Conservation (phyloP, 73 alveolate genomes). For the Tetrahymena thermophila region DNA sequence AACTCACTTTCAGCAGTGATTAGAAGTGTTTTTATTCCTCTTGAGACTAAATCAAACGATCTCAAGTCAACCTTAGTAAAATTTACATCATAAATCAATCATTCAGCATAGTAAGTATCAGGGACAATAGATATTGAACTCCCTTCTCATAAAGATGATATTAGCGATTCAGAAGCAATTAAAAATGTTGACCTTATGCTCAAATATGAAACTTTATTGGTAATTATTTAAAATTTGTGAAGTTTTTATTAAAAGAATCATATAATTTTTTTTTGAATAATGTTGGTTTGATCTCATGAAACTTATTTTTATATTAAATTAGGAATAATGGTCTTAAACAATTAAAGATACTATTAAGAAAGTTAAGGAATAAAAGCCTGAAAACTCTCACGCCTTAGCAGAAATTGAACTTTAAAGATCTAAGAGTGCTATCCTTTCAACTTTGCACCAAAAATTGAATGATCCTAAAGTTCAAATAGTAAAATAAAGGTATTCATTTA, state of each 20-base stretch:
- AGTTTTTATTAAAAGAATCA: not conserved
- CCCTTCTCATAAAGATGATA: not conserved
- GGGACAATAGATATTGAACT: not conserved
- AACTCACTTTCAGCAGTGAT: not conserved
- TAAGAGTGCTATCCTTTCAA: slow-evolving; percentile 57
- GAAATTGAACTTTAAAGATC: slow-evolving; percentile 75
- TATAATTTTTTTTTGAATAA: too few relatives aligned
- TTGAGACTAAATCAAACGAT: not conserved
- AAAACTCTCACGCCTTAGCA: slow-evolving; percentile 57
- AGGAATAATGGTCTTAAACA: not conserved
- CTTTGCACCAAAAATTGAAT: slow-evolving; percentile 61
- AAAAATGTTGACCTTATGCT: not conserved
- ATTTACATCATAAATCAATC: not conserved
- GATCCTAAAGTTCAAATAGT: slow-evolving; percentile 55
- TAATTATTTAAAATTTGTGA: not conserved
- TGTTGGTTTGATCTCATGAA: too few relatives aligned
- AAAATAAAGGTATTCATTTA: not conserved
- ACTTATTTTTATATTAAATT: not conserved
- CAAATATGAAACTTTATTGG: not conserved
- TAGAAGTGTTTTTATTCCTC: not conserved
- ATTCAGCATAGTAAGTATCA: slow-evolving; percentile 1
- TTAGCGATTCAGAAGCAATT: not conserved
- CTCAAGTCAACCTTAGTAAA: not conserved
- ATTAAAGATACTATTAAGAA: slow-evolving; percentile 25
- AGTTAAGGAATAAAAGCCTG: slow-evolving; percentile 56